These are phyloP conservation scores for Phialophora chinensis DNA, from an alignment of 2,329 filamentous ascomycete species.

Conservation along the genomic window DNA sequence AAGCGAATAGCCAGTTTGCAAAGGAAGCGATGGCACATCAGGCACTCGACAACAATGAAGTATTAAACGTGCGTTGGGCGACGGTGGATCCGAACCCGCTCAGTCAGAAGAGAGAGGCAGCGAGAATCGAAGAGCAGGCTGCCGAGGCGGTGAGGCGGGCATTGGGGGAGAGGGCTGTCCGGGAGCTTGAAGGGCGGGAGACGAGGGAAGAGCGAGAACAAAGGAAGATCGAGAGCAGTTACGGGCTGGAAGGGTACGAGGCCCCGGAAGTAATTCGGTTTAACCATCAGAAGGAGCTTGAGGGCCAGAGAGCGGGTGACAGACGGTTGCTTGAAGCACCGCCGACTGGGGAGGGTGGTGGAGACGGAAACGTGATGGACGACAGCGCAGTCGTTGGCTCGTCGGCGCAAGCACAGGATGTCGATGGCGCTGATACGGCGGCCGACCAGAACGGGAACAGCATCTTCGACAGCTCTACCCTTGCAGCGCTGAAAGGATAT, in stretches of 20 bases:
- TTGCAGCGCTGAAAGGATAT: slow-evolving; percentile 73
- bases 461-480: slow-evolving; percentile 81
- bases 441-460: slow-evolving; percentile 53
- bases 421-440: slow-evolving; percentile 37
- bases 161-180: slow-evolving; percentile 86
- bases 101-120: slow-evolving; percentile 88
- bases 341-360: slow-evolving; percentile 18
- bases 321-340: slow-evolving; percentile 53
- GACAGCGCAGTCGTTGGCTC: slow-evolving; percentile 23
- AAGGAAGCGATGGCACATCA: slow-evolving; percentile 98
- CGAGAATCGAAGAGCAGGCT: slow-evolving; percentile 90
- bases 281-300: slow-evolving; percentile 73
- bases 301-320: slow-evolving; percentile 62
- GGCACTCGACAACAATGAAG: slow-evolving; percentile 85
- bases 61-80: slow-evolving; percentile 95
- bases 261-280: slow-evolving; percentile 95
- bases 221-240: slow-evolving; percentile 80
- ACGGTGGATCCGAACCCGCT: slow-evolving; percentile 95
- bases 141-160: slow-evolving; percentile 90
- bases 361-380: slow-evolving; percentile 45
- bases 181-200: slow-evolving; percentile 90
- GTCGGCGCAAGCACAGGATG: slow-evolving; percentile 21
- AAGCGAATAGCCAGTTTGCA: slow-evolving; percentile 87
- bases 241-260: slow-evolving; percentile 89
- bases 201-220: slow-evolving; percentile 85